Conservation (phyloP, 2,329 filamentous ascomycete species). For the Aspergillus uvarum region DNA sequence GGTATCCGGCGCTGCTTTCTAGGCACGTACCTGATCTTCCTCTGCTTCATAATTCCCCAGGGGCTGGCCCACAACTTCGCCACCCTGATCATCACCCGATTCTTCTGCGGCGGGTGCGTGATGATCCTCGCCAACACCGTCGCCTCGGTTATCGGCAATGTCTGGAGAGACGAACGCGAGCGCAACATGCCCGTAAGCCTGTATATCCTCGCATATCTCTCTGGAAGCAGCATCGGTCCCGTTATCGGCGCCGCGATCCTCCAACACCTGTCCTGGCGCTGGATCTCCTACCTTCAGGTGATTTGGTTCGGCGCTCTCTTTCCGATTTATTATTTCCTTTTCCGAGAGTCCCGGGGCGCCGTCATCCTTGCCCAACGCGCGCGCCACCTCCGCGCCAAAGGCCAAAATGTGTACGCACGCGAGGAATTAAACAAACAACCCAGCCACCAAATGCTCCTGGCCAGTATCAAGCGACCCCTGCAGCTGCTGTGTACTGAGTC, state of each 20-base stretch:
- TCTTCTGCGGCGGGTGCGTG: constrained; percentile 45
- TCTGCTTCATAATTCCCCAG: constrained; percentile 46
- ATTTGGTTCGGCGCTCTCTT: constrained; percentile 39
- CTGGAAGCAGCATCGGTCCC: constrained; percentile 46
- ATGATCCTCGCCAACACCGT: constrained; percentile 42
- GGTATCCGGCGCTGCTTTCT: constrained; percentile 40
- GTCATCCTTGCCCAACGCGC: constrained; percentile 42
- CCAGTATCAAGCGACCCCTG: constrained; percentile 39
- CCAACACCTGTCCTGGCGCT: constrained; percentile 19
- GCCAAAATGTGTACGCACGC: constrained; percentile 29
- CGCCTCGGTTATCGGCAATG: constrained; percentile 31
- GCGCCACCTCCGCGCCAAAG: constrained; percentile 33
- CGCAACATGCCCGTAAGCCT: constrained; percentile 42
- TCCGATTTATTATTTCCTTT: constrained; percentile 41
- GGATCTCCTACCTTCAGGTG: constrained; percentile 35
- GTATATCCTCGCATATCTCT: constrained; percentile 44
- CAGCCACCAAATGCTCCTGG: constrained; percentile 27
- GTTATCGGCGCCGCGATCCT: constrained; percentile 44
- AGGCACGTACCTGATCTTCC: constrained; percentile 37
- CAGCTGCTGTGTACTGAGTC: constrained; percentile 44
- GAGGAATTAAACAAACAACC: constrained; percentile 40
- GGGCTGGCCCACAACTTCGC: constrained; percentile 48
- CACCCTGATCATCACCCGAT: constrained; percentile 45
- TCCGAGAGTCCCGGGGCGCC: constrained; percentile 44
- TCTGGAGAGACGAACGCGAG: constrained; percentile 33